Percentiles rank a stretch among this genome's conserved stretches.
Evolutionary conservation across 2,329 filamentous ascomycete genomes (phyloP).

Genomic region (Xylariaceae sp.): DNA sequence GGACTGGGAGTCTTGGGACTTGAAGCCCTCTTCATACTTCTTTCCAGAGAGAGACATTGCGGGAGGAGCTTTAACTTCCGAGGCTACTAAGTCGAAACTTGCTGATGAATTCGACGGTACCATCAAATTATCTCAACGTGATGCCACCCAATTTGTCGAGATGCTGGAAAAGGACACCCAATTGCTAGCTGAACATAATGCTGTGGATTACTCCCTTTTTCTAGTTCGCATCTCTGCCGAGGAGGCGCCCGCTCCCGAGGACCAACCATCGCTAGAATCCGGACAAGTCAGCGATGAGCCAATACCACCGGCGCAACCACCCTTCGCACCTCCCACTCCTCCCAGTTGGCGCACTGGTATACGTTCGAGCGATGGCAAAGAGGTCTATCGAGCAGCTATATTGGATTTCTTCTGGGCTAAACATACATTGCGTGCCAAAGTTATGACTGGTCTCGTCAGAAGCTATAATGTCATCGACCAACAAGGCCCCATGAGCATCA

Average conservation of each 20-base stretch:
- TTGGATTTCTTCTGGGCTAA: conserved; percentile 79
- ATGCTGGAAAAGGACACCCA: conserved; percentile 59
- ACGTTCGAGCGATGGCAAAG: conserved; percentile 57
- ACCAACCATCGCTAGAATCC: conserved; percentile 45
- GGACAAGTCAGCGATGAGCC: conserved; percentile 9
- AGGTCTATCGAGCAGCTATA: conserved; percentile 63
- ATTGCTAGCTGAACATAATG: conserved; percentile 58
- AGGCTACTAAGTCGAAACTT: conserved; percentile 62
- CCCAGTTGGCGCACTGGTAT: conserved; percentile 61
- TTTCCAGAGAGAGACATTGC: conserved; percentile 71
- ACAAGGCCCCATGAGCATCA: conserved; percentile 71
- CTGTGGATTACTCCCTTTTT: conserved; percentile 74
- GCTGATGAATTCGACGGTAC: conserved; percentile 66
- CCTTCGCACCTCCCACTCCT: conserved; percentile 32
- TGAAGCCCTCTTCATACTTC: conserved; percentile 73
- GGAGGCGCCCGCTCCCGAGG: conserved; percentile 18
- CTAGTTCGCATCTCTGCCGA: conserved; percentile 48
- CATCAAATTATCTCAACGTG: conserved; percentile 50
- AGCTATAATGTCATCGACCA: conserved; percentile 59
- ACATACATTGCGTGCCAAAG: conserved; percentile 62
- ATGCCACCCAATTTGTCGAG: conserved; percentile 53
- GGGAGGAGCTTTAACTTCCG: conserved; percentile 57
- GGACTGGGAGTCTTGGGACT: conserved; percentile 68
- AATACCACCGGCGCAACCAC: conserved; percentile 28
- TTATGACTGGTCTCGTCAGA: conserved; percentile 62